Percentiles rank a stretch among this genome's conserved stretches.
Evolutionary conservation across 352 stramenopile species (phyloP).

Genomic region (Globisporangium abappressorium): DNA sequence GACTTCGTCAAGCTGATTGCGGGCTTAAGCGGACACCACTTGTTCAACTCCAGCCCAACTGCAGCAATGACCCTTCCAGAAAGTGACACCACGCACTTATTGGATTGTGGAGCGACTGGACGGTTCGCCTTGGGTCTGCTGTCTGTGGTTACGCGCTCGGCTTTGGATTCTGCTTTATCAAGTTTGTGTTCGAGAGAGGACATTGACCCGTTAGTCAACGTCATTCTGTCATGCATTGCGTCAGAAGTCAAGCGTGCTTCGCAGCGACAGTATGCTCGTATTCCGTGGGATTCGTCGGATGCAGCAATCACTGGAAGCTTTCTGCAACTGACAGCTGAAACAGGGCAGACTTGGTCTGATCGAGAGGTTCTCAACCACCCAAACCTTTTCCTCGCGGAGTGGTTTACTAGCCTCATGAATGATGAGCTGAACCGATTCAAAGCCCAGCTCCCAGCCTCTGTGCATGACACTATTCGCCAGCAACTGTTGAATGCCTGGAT

Average conservation of each 20-base stretch:
- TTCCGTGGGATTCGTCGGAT: constrained; percentile 81
- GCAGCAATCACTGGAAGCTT: constrained; percentile 66
- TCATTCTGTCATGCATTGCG: constrained; percentile 56
- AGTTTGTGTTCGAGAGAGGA: constrained; percentile 12
- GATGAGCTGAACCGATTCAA: constrained; percentile 50
- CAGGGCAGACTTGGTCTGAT: constrained; percentile 75
- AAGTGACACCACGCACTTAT: constrained; percentile 41
- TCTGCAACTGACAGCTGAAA: constrained; percentile 65
- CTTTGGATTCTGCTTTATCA: constrained; percentile 36
- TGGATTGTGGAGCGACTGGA: constrained; percentile 56
- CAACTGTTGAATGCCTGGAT: constrained; percentile 79
- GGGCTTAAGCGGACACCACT: constrained; percentile 53
- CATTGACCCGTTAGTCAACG: constrained; percentile 39
- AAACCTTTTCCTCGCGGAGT: constrained; percentile 85
- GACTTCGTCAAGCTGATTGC: constrained; percentile 86
- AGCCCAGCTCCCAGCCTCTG: constrained; percentile 28
- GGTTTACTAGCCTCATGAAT: constrained; percentile 77
- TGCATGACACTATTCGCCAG: constrained; percentile 57
- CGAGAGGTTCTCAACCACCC: constrained; percentile 78
- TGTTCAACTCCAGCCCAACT: constrained; percentile 27
- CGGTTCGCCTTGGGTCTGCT: constrained; percentile 53
- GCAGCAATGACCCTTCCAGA: constrained; percentile 31
- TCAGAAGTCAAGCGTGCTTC: constrained; percentile 66
- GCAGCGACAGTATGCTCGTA: constrained; percentile 72
- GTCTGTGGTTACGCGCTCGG: constrained; percentile 44